Evolutionary conservation across 345 rosid species (phyloP), one percentile per base, ranked within the genome.

Genomic region (Heritiera littoralis): DNA sequence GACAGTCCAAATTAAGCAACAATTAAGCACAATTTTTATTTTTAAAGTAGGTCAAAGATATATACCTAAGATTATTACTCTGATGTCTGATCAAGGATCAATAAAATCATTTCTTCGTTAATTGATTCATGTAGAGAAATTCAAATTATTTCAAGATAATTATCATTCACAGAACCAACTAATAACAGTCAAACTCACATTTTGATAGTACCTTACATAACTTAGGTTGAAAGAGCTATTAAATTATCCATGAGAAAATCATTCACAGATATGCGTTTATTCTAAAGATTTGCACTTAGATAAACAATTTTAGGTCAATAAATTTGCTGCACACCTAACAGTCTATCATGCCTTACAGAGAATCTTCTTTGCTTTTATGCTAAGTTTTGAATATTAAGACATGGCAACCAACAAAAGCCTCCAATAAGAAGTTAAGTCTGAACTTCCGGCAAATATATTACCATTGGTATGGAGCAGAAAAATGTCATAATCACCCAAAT

Each of bases 81-180:
- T 9, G 5, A 48, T 70, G 6, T 48, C n/a, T n/a, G n/a, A n/a
- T n/a, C n/a, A 49, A 51, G 23, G 43, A 51, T 59, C 23, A 14
- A 13, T 13, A 49, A 4, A 70, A 2, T 14, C 59, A 14, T 28
- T 70, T 49, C 43, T 70, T n/a, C 3, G 14, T 41, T 30, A 67
- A 67, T 5, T 43, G 72, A 10, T 43, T 43, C 72, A 67, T n/a
- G 13, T 69, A 7, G 20, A 49, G 12, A 17, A 10, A 7, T 70
- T 70, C 40, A 49, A 32, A 49, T 70, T 46, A 45, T 46, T 68
- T 70, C 41, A 66, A 66, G 28, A 66, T 70, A 28, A 13, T 20
- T 17, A 18, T 18, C 49, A 48, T 69, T 23, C 6, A 70, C 2
- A 7, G 6, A 23, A 23, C 23, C 56, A 23, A 46, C 38, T 7